phyloP scores from a whole-genome alignment of 805 yeast species.

The Hanseniaspora lachancei region DNA sequence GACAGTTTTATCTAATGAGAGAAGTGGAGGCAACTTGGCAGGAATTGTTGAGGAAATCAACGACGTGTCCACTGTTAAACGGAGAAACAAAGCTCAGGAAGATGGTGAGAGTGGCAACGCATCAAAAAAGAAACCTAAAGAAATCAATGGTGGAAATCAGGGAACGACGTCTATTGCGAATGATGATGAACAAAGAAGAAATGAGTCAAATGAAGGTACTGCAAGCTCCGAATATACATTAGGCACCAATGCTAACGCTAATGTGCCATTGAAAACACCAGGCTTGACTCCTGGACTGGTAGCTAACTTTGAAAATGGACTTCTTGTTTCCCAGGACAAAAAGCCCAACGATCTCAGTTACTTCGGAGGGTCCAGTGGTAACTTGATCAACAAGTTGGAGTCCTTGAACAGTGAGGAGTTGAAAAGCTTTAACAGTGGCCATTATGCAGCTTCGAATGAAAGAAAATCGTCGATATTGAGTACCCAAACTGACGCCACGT shows the following conservation, averaged over 20 bases:
- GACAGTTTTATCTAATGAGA: not conserved
- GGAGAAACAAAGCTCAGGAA: not conserved
- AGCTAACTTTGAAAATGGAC: not conserved
- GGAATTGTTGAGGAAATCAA: not conserved
- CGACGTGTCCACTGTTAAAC: not conserved
- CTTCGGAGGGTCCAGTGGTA: not conserved
- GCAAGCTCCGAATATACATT: not conserved
- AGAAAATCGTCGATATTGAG: not conserved
- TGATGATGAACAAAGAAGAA: not conserved
- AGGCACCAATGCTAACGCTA: not conserved
- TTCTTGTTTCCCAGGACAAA: not conserved
- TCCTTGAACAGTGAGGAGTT: slow-evolving; percentile 2
- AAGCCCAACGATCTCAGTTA: not conserved
- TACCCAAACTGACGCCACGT: not conserved
- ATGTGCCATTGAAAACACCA: slow-evolving; percentile 3
- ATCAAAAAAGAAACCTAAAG: not conserved
- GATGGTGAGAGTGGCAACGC: not conserved
- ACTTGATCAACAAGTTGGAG: not conserved
- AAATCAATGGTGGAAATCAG: not conserved
- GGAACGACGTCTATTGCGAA: not conserved
- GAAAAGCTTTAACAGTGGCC: not conserved
- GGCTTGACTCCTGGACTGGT: slow-evolving; percentile 3
- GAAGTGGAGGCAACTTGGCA: not conserved
- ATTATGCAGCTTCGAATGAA: not conserved
- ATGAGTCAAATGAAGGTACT: not conserved